Percentiles rank a stretch among this genome's conserved stretches.
These are phyloP conservation scores for Tylopilus sp. DNA, from an alignment of 768 basidiomycete genomes.

Conservation along the genomic window DNA sequence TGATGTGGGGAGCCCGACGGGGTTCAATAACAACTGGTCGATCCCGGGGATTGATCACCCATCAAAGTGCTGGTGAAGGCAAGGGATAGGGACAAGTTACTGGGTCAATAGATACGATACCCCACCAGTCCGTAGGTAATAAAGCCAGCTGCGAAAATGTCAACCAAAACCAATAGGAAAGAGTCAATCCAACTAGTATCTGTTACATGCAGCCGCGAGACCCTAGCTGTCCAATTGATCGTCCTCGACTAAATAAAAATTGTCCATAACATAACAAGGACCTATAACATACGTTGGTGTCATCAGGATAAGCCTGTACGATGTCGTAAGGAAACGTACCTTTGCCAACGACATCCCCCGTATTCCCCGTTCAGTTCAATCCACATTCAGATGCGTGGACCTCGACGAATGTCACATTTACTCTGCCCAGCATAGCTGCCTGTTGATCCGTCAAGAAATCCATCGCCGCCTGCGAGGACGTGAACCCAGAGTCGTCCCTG, in stretches of 20 bases:
- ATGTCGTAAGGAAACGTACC: not conserved
- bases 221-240: not conserved
- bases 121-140: not conserved
- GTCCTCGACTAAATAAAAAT: not conserved
- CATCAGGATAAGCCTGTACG: not conserved
- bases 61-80: too few relatives aligned
- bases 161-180: conserved; percentile 1
- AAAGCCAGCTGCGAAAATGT: not conserved
- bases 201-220: not conserved
- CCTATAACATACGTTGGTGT: conserved; percentile 4
- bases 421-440: conserved; percentile 15
- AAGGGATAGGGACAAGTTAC: too few relatives aligned
- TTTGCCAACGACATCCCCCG: not conserved
- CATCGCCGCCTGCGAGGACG: conserved; percentile 29
- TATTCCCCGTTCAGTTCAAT: not conserved
- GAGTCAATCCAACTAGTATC: not conserved
- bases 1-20: too few relatives aligned
- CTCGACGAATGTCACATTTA: conserved; percentile 13
- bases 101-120: too few relatives aligned
- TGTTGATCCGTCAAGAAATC: conserved; percentile 16
- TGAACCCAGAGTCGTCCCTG: conserved; percentile 40
- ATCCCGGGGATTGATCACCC: too few relatives aligned
- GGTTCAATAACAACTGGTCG: too few relatives aligned
- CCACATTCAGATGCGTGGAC: not conserved
- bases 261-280: not conserved